Conservation (phyloP, 2,329 filamentous ascomycete genomes). For the Ophiostoma ulmi region DNA sequence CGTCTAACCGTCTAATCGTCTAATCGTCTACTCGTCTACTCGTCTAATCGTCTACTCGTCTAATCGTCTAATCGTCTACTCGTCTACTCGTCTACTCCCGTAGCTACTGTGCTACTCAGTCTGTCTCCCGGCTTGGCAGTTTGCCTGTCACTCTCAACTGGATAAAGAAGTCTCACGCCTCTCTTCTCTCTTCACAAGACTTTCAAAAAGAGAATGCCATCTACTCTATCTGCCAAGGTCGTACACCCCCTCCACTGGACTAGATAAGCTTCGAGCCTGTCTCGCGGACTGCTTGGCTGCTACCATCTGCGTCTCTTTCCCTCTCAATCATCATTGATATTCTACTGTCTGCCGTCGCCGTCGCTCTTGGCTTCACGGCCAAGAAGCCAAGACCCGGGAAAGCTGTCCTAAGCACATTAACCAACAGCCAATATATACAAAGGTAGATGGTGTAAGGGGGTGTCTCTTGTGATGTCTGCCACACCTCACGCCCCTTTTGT, state of each 20-base stretch:
- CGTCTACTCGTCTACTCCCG: neutral
- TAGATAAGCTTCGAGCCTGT: neutral
- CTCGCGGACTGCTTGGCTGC: neutral
- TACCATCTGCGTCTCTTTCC: neutral
- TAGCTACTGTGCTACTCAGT: neutral
- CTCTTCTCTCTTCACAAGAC: neutral
- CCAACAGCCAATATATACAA: conserved; percentile 6
- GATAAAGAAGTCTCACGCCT: neutral
- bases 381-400: conserved; percentile 8
- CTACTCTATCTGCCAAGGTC: neutral
- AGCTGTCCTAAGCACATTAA: neutral
- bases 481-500: neutral
- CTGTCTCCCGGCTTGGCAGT: conserved; percentile 6
- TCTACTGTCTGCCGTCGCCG: neutral
- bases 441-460: neutral
- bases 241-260: conserved; percentile 8
- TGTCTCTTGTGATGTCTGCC: neutral
- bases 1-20: too few relatives aligned
- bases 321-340: neutral
- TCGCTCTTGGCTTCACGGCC: conserved; percentile 7
- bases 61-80: neutral
- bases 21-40: neutral
- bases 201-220: neutral
- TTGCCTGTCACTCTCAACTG: neutral
- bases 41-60: neutral